Evolutionary conservation across 768 basidiomycete species (phyloP).

Genomic region (Royoungia palumana): DNA sequence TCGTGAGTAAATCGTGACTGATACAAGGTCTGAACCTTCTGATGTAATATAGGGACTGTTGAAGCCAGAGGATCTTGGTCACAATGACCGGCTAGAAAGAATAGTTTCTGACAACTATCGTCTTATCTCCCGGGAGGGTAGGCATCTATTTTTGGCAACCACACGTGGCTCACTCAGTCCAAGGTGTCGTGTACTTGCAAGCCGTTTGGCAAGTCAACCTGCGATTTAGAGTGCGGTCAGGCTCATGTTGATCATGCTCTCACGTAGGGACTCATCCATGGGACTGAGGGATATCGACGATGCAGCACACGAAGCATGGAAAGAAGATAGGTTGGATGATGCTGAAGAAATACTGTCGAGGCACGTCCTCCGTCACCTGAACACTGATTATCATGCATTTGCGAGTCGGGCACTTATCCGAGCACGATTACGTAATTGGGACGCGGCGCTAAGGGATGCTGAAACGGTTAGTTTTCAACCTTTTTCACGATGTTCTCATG

Average conservation of each 20-base stretch:
- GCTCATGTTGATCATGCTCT: neutral
- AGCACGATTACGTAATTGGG: conserved; percentile 3
- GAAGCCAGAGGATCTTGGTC: conserved; percentile 1
- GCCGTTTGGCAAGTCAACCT: neutral
- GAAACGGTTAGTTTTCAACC: conserved; percentile 2
- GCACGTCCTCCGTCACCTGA: neutral
- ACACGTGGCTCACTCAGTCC: neutral
- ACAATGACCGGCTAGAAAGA: conserved; percentile 1
- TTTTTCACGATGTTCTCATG: neutral
- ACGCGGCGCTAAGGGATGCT: conserved; percentile 9
- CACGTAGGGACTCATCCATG: conserved; percentile 7
- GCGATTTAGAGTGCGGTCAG: neutral
- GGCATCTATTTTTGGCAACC: neutral
- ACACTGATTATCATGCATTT: conserved; percentile 1
- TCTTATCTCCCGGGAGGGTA: conserved; percentile 5
- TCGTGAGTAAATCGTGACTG: neutral
- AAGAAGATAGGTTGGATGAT: conserved; percentile 2
- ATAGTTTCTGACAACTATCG: conserved; percentile 8
- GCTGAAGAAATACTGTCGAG: conserved; percentile 10
- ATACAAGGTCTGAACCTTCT: neutral
- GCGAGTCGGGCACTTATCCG: conserved; percentile 8
- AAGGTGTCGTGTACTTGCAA: conserved; percentile 7
- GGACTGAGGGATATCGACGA: neutral
- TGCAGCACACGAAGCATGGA: conserved; percentile 2
- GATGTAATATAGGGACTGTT: conserved; percentile 3